Percentiles rank a stretch among this genome's conserved stretches.
Evolutionary conservation across 2,329 filamentous ascomycete genomes (phyloP).

Genomic region (Fusarium equiseti): DNA sequence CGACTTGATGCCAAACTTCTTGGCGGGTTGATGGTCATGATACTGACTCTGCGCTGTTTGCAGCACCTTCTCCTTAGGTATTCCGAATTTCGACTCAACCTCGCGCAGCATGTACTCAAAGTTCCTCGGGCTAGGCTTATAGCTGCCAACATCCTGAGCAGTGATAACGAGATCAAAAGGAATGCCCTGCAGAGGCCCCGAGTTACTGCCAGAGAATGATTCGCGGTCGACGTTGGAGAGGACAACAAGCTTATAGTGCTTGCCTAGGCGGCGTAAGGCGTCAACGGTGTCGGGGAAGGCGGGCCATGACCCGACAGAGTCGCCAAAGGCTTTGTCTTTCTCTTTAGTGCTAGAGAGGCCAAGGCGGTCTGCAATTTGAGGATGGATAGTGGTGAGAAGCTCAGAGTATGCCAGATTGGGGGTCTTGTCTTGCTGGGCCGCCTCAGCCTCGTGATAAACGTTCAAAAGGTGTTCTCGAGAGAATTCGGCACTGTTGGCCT

Average conservation of each 20-base stretch:
- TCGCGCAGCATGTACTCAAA: conserved; percentile 73
- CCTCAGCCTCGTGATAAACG: conserved; percentile 59
- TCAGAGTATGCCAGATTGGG: conserved; percentile 71
- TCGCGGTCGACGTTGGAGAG: conserved; percentile 68
- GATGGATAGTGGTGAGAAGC: conserved; percentile 65
- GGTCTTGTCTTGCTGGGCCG: conserved; percentile 63
- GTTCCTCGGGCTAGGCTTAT: conserved; percentile 75
- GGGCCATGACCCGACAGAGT: conserved; percentile 65
- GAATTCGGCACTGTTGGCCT: conserved; percentile 47
- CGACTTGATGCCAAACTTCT: conserved; percentile 66
- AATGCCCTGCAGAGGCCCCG: conserved; percentile 61
- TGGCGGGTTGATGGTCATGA: conserved; percentile 76
- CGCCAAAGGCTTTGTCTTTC: conserved; percentile 63
- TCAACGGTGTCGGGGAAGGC: conserved; percentile 70
- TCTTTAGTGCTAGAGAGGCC: conserved; percentile 51
- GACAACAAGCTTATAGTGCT: conserved; percentile 68
- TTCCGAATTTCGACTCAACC: conserved; percentile 65
- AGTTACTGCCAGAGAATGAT: conserved; percentile 60
- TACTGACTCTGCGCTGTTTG: conserved; percentile 77
- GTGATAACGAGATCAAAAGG: conserved; percentile 73
- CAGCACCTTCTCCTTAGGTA: conserved; percentile 67
- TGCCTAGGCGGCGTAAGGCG: conserved; percentile 63
- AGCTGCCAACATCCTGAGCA: conserved; percentile 76
- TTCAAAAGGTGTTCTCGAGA: conserved; percentile 56
- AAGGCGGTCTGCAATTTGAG: conserved; percentile 59